phyloP scores from a whole-genome alignment of 23 red algal species.

The Gracilariopsis chorda region DNA sequence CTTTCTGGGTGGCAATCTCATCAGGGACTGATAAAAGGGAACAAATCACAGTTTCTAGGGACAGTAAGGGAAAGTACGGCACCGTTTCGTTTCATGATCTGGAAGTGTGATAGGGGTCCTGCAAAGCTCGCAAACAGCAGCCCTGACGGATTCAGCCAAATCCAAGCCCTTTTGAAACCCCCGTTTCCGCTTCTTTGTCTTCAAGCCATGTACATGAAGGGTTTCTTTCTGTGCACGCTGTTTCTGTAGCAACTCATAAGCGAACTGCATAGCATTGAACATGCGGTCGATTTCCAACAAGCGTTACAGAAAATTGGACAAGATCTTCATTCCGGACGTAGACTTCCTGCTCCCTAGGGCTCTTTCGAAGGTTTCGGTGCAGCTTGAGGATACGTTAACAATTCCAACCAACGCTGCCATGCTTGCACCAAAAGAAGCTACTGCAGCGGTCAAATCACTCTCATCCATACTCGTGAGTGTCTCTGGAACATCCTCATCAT shows the following conservation, averaged over 20 bases:
- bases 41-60: constrained; percentile 28
- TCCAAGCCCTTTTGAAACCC: neutral
- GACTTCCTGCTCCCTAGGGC: neutral
- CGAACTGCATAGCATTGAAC: constrained; percentile 45
- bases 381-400: constrained; percentile 27
- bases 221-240: neutral
- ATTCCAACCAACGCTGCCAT: constrained; percentile 66
- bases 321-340: neutral
- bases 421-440: constrained; percentile 33
- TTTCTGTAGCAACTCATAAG: constrained; percentile 22
- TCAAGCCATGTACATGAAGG: neutral
- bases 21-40: constrained; percentile 39
- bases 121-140: constrained; percentile 1
- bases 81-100: neutral
- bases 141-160: neutral
- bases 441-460: constrained; percentile 30
- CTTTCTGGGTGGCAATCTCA: neutral
- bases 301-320: constrained; percentile 22
- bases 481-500: constrained; percentile 7
- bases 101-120: neutral
- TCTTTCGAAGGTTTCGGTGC: neutral
- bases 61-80: neutral
- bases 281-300: constrained; percentile 51
- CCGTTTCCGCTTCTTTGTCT: neutral
- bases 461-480: neutral